A percentile compares a stretch with the other conserved stretches of the same genome.
phyloP scores from a whole-genome alignment of 2,329 filamentous ascomycete genomes.

The Apiospora phragmitis region DNA sequence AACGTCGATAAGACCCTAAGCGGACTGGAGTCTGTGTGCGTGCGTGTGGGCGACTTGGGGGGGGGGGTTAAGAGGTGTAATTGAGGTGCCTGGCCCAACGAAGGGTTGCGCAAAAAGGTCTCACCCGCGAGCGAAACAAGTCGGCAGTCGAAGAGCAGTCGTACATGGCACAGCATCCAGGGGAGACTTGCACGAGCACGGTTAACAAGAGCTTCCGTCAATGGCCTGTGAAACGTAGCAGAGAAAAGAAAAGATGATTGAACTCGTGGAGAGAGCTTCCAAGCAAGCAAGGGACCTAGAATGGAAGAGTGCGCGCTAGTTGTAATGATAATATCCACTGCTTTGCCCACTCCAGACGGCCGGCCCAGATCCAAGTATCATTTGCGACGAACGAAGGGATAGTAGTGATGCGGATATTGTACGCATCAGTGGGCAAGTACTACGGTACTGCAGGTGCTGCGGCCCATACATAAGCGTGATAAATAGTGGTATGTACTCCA shows the following conservation, averaged over 20 bases:
- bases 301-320: neutral
- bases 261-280: neutral
- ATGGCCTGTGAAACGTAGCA: neutral
- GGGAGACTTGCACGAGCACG: conserved; percentile 1
- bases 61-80: neutral
- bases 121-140: conserved; percentile 1
- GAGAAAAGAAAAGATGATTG: neutral
- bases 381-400: neutral
- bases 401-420: neutral
- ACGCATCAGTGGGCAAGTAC: neutral
- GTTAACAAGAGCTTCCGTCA: neutral
- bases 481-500: neutral
- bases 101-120: conserved; percentile 1
- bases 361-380: neutral
- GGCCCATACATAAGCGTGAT: neutral
- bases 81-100: neutral
- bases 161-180: neutral
- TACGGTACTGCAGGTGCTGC: neutral
- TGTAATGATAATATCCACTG: conserved; percentile 5
- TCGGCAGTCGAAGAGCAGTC: neutral
- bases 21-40: neutral
- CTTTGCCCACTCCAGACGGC: neutral
- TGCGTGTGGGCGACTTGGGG: neutral
- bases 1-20: neutral
- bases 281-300: neutral